Evolutionary conservation across 1,284 basidiomycete genomes (phyloP), one percentile per base, ranked within the genome.

Genomic region (Inonotus obliquus): DNA sequence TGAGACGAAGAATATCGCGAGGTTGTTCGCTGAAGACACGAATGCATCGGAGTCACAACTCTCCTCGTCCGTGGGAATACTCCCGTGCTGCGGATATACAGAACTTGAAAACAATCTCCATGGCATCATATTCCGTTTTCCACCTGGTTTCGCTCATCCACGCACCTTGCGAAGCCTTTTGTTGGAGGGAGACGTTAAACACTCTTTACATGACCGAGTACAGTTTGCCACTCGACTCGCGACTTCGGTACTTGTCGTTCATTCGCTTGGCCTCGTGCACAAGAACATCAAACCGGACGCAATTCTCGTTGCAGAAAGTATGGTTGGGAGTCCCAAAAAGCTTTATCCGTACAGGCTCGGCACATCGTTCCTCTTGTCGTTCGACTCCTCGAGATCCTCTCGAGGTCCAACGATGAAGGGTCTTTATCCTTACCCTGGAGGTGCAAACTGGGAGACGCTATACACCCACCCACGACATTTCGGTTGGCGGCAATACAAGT

Each of bases 201-300:
- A 55, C 27, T 45, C 54, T 21, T 17, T 55, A 41, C 19, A 55
- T 25, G 54, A 41, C n/a, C 60, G 61, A 2, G 49, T 58, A 29
- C 21, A 51, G 38, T 57, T 62, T 11, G 61, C 61, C 1, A 35
- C 44, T 21, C 21, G 25, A n/a, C 49, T 62, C 21, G 39, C 56
- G 45, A 49, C 44, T 7, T 59, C 56, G 3, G 47, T 62, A 5
- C 61, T 58, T 19, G 47, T 62, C 21, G 39, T 62, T 7, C 61
- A 62, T 21, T 62, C 55, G 9, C 38, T 58, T 14, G 61, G 51
- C 5, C 35, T 62, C 10, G 56, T 62, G 2, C 61, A 62, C 56
- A 62, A 62, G 39, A 5, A 17, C 32, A 54, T 62, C 25, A 35
- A 39, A 17, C 48, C 61, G n/a, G 61, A 62, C 13, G 21, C 61